Base-by-base conservation (phyloP, 345 rosid species). In the Acer campestre region DNA sequence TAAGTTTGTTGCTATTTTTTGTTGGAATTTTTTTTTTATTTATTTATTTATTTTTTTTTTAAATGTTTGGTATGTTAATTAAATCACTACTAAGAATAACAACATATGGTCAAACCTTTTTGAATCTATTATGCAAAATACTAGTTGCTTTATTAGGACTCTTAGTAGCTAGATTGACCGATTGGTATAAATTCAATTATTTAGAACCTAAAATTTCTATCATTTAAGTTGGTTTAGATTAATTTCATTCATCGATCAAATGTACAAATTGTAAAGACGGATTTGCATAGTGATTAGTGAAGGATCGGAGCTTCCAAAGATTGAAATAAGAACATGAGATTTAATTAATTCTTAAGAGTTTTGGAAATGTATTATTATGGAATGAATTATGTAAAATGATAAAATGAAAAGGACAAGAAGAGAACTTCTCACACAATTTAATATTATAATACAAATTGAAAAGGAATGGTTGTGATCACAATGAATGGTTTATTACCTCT, bases 381-480 rank as follows among this genome's bases (percentile, higher is more conserved):
- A 38, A 8, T 16, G 35, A 49, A 69, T 23, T 14, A 22, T 58
- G 46, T 22, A 55, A 62, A 18, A 29, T 63, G 49, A 64, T 62
- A 18, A 27, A 75, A 3, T 38, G 62, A 10, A 51, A 55, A 35
- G 35, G 63, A 75, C 77, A 64, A 66, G 67, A 35, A 7, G 49
- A 51, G 51, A 49, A 20, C 48, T 51, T 20, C 35, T 55, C 42
- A 42, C 27, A 20, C 7, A 23, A 29, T 71, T 56, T 31, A 59
- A 22, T 61, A 14, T 73, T 13, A 61, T 40, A 22, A 61, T 58
- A 10, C 61, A 20, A 42, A 44, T 7, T 46, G 62, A 55, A 75
- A 75, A 67, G 25, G 78, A 67, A 38, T 38, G 25, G 72, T 0
- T 53, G 79, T 53, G 79, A 69, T n/a, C n/a, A n/a, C n/a, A 61